Evolutionary conservation across 2,329 filamentous ascomycete genomes (phyloP), one percentile per base, ranked within the genome.

Genomic region (Thelonectria discophora): DNA sequence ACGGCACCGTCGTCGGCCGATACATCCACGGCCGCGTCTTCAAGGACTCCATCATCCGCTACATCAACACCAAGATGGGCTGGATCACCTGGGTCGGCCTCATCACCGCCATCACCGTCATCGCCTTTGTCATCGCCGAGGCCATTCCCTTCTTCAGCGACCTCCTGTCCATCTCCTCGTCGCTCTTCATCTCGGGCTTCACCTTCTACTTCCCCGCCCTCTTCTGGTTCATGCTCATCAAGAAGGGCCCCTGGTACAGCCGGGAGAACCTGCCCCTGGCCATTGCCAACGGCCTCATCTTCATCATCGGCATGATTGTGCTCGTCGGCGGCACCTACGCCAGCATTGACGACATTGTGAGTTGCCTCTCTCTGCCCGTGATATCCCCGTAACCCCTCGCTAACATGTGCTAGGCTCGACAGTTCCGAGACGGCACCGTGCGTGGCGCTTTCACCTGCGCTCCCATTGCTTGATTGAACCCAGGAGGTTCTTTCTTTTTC

Each of bases 61-160:
- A 72, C 69, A 72, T 79, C 72, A 79, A 79, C 69, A 79, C 78
- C 2, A 70, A 70, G 45, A 75, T 69, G 69, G 78, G 78, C 27
- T 79, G 77, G 78, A 65, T 73, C 54, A 75, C 73, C 12, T 90
- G 90, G 90, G 71, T 87, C 4, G 78, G 63, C 3, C 84, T 92
- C 21, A 83, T 86, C 39, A 74, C 81, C 1, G 66, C 73, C 39
- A 74, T 88, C 39, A 92, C 89, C 80, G 50, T 88, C 9, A 48
- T 89, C 15, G 86, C 87, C 1, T 92, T 87, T 84, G 73, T 92
- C 65, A 87, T 93, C 63, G 89, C 89, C 10, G 85, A 89, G 69
- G 85, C 88, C 1, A 88, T 92, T 48, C 90, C 90, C n/a, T 58
- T 62, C 34, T 62, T 62, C 37, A 57, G 48, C 34, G 59, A 62